phyloP scores from a whole-genome alignment of 805 yeast genomes.

The Schizosaccharomyces japonicus region DNA sequence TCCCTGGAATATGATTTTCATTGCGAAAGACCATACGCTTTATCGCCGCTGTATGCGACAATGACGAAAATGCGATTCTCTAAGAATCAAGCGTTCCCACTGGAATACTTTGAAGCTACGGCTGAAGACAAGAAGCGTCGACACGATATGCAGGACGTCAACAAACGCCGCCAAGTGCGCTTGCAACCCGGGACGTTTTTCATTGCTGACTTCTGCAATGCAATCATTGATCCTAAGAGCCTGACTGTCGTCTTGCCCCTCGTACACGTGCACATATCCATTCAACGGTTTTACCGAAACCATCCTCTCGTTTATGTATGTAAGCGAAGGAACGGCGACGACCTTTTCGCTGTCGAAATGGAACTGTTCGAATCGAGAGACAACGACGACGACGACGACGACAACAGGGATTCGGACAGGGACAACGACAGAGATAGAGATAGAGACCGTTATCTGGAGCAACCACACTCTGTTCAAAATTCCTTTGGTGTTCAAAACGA shows the following conservation, averaged over 20 bases:
- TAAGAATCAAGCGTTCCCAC: slow-evolving; percentile 6
- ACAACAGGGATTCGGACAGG: no score
- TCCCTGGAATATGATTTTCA: slow-evolving; percentile 40
- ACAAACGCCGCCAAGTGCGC: slow-evolving; percentile 20
- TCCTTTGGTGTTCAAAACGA: no score
- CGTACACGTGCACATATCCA: slow-evolving; percentile 11
- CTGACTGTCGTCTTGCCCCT: slow-evolving; percentile 1
- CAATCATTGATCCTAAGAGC: slow-evolving; percentile 21
- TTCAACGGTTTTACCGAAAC: slow-evolving; percentile 17
- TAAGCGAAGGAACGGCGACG: slow-evolving; percentile 12
- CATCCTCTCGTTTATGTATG: slow-evolving; percentile 19
- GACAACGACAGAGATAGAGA: no score
- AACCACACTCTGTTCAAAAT: no score
- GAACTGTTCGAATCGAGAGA: no score
- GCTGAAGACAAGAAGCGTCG: slow-evolving; percentile 18
- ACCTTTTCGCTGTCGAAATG: not conserved
- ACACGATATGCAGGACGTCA: slow-evolving; percentile 21
- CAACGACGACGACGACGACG: no score
- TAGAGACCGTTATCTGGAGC: no score
- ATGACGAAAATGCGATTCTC: slow-evolving; percentile 23
- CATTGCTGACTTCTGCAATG: slow-evolving; percentile 30
- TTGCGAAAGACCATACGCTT: slow-evolving; percentile 35
- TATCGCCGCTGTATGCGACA: slow-evolving; percentile 36
- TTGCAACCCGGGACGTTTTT: slow-evolving; percentile 22
- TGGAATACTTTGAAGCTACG: slow-evolving; percentile 6